Evolutionary conservation across 2,329 filamentous ascomycete genomes (phyloP), one percentile per base, ranked within the genome.

Genomic region (Aspergillus caelatus): DNA sequence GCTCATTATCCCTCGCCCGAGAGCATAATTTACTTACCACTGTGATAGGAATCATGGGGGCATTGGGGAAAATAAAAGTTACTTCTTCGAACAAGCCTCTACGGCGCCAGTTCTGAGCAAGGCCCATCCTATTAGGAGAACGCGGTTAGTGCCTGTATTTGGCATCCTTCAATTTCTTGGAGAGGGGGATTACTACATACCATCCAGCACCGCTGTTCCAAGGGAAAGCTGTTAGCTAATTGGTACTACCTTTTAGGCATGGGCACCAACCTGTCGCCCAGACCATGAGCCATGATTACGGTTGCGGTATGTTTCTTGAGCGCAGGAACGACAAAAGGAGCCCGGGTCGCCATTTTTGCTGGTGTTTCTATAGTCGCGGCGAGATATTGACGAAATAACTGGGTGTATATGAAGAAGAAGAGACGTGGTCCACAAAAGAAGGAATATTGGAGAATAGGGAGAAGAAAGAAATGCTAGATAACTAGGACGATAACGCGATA

Each of bases 41-140:
- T n/a, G 93, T 94, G 75, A 97, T 92, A 36, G 93, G 93, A 60
- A 96, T 95, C 43, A 79, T 81, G 6, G 94, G 93, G 32, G 95
- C 95, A 81, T 97, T 92, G 19, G 95, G 95, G 78, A 99, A 90
- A 74, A 99, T 88, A 78, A 98, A 98, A 75, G 94, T 91, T 76
- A 97, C 92, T 79, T 97, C 91, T 62, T 93, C 88, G 67, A 98
- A 92, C 74, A 90, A 89, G 77, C 88, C 86, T 58, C 91, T 86
- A 39, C 89, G 85, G 61, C 93, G 89, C 90, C 91, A 97, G 79
- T 94, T 93, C 82, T 96, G 90, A 36, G 95, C 93, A 23, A 95
- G 86, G 62, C 88, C 88, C 52, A 91, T 86, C 88, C 88, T 84
- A 41, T 16, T 32, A 26, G 12, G 52, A 23, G n/a, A 23, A 36